A percentile compares a stretch with the other conserved stretches of the same genome.
Conservation (phyloP, 148 eudicot species). For the Amaranthus hypochondriacus region DNA sequence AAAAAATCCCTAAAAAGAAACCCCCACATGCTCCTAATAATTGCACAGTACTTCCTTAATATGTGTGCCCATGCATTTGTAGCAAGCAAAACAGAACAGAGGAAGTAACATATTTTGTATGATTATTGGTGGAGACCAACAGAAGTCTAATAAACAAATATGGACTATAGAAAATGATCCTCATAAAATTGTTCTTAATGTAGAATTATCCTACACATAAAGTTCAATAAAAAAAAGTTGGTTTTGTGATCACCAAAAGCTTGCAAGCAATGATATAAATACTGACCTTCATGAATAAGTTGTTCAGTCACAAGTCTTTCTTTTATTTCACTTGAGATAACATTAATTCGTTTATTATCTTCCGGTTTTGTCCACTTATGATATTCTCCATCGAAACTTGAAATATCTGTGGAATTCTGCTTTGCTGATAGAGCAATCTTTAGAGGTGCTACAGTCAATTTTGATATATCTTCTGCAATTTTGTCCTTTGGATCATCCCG, state of each 20-base stretch:
- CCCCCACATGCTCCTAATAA: too few relatives aligned
- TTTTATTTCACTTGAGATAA: conserved; percentile 18
- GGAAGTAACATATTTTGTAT: too few relatives aligned
- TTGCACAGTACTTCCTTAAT: too few relatives aligned
- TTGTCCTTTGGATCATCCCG: conserved; percentile 29
- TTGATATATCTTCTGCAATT: conserved; percentile 32
- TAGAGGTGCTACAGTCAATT: conserved; percentile 31
- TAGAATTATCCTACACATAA: neutral
- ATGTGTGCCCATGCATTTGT: too few relatives aligned
- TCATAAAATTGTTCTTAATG: neutral
- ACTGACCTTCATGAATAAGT: conserved; percentile 37
- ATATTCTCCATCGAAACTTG: conserved; percentile 25
- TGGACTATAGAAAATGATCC: neutral
- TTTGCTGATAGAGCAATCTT: conserved; percentile 17
- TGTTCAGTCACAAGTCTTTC: conserved; percentile 23
- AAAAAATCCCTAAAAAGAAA: too few relatives aligned
- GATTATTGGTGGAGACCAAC: too few relatives aligned
- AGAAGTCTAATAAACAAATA: neutral
- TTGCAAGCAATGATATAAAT: conserved; percentile 1
- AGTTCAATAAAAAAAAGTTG: too few relatives aligned
- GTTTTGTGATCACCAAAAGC: neutral
- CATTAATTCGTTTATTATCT: conserved; percentile 16
- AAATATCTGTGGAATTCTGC: conserved; percentile 26
- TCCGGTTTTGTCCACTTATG: conserved; percentile 21
- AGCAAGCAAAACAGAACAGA: too few relatives aligned